These are phyloP conservation scores for Pyrenophora teres DNA, from an alignment of 2,329 filamentous ascomycete species.

Conservation along the genomic window DNA sequence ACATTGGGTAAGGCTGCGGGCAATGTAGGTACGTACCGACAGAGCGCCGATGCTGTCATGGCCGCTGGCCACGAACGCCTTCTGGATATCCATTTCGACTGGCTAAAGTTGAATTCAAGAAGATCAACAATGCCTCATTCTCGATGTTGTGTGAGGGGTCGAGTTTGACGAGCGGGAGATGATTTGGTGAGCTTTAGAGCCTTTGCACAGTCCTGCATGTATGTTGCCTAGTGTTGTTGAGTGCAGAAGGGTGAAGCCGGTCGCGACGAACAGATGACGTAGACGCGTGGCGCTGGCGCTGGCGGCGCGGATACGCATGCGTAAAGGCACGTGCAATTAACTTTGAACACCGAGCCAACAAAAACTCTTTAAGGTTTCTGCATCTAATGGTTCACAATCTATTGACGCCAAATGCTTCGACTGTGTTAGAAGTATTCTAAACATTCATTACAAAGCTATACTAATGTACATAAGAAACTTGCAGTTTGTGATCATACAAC, in stretches of 20 bases:
- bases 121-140: conserved; percentile 10
- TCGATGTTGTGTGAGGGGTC: background rate
- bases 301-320: background rate
- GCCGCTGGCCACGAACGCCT: conserved; percentile 17
- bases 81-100: conserved; percentile 24
- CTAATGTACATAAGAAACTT: background rate
- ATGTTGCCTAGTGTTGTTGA: conserved; percentile 7
- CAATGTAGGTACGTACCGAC: conserved; percentile 20
- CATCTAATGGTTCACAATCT: background rate
- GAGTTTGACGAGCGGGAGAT: background rate
- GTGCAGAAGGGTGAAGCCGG: conserved; percentile 7
- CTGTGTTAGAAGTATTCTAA: background rate
- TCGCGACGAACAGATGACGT: conserved; percentile 18
- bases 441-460: conserved; percentile 7
- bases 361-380: background rate
- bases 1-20: background rate
- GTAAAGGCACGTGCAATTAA: conserved; percentile 12
- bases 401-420: background rate
- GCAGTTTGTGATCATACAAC: conserved; percentile 5
- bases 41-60: conserved; percentile 18
- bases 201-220: conserved; percentile 6
- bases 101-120: background rate
- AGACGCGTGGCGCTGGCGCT: conserved; percentile 11
- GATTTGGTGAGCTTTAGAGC: background rate
- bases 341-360: background rate